Conservation (phyloP, 805 yeast genomes). For the Lipomyces mesembrius region DNA sequence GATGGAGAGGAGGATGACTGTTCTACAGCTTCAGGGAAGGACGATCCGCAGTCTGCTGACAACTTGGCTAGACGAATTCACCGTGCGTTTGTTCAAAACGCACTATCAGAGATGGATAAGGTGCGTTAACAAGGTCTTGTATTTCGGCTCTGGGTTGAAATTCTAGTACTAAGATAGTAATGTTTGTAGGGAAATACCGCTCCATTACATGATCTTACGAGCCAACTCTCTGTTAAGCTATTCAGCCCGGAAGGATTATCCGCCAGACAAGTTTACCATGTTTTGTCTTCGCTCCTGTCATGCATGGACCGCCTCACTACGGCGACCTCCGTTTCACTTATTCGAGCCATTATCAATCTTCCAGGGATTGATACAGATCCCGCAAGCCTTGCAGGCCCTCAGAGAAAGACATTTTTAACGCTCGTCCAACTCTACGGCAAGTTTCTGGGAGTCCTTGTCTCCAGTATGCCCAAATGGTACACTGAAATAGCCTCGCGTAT, state of each 20-base stretch:
- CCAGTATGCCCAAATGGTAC: constrained; percentile 90
- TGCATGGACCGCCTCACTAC: constrained; percentile 73
- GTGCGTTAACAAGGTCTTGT: constrained; percentile 42
- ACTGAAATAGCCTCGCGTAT: constrained; percentile 74
- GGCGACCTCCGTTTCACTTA: constrained; percentile 54
- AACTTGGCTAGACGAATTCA: constrained; percentile 26
- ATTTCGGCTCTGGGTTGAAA: constrained; percentile 8
- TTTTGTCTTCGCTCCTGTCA: constrained; percentile 62
- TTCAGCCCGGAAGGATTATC: constrained; percentile 60
- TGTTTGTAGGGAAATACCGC: constrained; percentile 52
- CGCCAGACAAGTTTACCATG: constrained; percentile 55
- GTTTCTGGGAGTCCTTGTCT: constrained; percentile 76
- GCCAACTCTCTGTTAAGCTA: constrained; percentile 60
- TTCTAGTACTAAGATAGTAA: constrained; percentile 41
- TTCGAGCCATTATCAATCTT: constrained; percentile 65
- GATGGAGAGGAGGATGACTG: neutral
- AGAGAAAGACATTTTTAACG: constrained; percentile 9
- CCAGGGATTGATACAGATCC: constrained; percentile 61
- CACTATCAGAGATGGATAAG: constrained; percentile 70
- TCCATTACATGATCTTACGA: constrained; percentile 63
- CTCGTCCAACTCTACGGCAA: constrained; percentile 58
- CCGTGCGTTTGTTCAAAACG: constrained; percentile 60
- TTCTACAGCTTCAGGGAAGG: neutral
- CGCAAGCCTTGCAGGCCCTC: constrained; percentile 47
- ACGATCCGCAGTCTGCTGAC: neutral